A percentile compares a stretch with the other conserved stretches of the same genome.
Conservation (phyloP, 2,329 filamentous ascomycete species). For the Aspergillus jensenii region DNA sequence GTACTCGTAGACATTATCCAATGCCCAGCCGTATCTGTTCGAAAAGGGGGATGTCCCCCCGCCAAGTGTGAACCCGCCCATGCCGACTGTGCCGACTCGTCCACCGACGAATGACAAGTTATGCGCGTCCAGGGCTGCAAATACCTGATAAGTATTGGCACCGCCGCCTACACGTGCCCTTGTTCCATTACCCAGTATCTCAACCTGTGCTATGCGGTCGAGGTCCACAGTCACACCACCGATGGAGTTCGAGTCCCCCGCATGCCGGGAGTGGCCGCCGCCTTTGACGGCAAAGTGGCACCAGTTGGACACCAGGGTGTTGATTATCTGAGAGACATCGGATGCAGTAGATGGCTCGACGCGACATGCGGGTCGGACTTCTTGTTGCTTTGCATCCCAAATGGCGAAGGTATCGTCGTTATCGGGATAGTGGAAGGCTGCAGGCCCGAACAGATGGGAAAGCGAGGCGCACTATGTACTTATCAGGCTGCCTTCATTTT, state of each 20-base stretch:
- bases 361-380: not conserved
- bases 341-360: conserved; percentile 6
- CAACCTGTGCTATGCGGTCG: conserved; percentile 11
- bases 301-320: conserved; percentile 17
- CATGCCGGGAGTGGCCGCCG: conserved; percentile 56
- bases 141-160: conserved; percentile 6
- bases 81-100: conserved; percentile 40
- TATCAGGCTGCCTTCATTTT: not conserved
- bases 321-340: conserved; percentile 18
- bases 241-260: conserved; percentile 51
- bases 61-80: conserved; percentile 40
- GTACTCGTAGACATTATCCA: conserved; percentile 23
- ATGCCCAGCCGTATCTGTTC: conserved; percentile 23
- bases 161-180: conserved; percentile 7
- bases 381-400: not conserved
- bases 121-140: conserved; percentile 9
- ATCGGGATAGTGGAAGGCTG: not conserved
- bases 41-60: conserved; percentile 37
- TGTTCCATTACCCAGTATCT: conserved; percentile 9
- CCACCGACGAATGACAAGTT: conserved; percentile 32
- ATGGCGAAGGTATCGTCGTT: not conserved
- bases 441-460: not conserved
- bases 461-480: not conserved
- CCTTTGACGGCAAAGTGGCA: conserved; percentile 53
- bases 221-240: conserved; percentile 28